These are phyloP conservation scores for Naganishia randhawae DNA, from an alignment of 768 basidiomycete species.

Conservation along the genomic window DNA sequence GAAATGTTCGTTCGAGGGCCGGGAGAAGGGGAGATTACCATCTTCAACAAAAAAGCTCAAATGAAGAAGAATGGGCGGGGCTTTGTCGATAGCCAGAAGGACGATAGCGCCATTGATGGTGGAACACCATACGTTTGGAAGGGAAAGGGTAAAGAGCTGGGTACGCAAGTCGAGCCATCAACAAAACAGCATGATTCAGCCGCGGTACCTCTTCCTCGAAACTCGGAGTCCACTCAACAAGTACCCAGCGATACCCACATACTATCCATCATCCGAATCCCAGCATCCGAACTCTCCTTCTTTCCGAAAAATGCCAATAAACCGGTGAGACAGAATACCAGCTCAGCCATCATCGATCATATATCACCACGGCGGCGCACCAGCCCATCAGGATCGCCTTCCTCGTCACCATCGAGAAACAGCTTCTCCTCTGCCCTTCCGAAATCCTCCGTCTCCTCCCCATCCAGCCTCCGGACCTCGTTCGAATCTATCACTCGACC, in stretches of 20 bases:
- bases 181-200: background rate
- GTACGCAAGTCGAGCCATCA: background rate
- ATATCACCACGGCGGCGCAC: background rate
- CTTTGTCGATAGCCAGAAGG: background rate
- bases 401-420: conserved; percentile 1
- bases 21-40: conserved; percentile 36
- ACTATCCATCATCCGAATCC: conserved; percentile 8
- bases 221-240: background rate
- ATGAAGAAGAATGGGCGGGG: background rate
- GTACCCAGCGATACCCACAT: background rate
- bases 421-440: conserved; percentile 5
- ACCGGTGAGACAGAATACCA: background rate
- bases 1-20: conserved; percentile 43
- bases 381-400: background rate
- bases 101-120: background rate
- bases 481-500: conserved; percentile 17
- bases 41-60: background rate
- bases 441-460: conserved; percentile 3
- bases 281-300: conserved; percentile 11
- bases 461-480: conserved; percentile 16
- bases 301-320: conserved; percentile 12
- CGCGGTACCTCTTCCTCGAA: background rate
- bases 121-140: background rate
- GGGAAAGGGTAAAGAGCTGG: conserved; percentile 1
- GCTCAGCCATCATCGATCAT: background rate